Evolutionary conservation across 2,329 filamentous ascomycete species (phyloP), one percentile per base, ranked within the genome.

Genomic region (Pestalotiopsis sp.): DNA sequence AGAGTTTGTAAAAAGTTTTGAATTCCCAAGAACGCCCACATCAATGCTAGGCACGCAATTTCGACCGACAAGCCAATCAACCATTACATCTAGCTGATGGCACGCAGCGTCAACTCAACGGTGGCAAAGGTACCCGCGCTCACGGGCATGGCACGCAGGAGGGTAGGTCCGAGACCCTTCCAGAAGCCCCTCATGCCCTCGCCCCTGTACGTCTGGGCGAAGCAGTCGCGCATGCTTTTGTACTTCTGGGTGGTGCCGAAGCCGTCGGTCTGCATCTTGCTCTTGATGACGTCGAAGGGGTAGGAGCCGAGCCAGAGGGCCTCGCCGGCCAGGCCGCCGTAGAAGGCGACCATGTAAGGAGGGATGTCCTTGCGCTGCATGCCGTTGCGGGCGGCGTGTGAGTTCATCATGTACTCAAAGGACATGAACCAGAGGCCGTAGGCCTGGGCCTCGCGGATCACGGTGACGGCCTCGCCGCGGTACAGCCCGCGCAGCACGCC

Each of bases 261-360:
- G 0, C 93, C 95, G 82, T 99, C 96, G 69, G 92, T 97, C 88
- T 99, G 96, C 95, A 98, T 98, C 89, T 97, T 98, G 83, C 94
- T 97, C 92, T 99, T 99, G 82, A 99, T 83, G 36, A 99, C 95
- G 82, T 99, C 96, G 72, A 99, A 92, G 25, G 96, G 96, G 82
- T 99, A 99, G 78, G 94, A 97, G 45, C 88, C 87, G 67, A 99
- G 84, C 96, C 96, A 99, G 68, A 99, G 87, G 65, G 91, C 93
- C 86, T 99, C 96, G 74, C 96, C 96, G 0, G 96, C 96, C 55
- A 99, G 81, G 59, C 96, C 96, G 72, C 96, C 96, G 79, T 98
- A 99, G 13, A 93, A 83, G 13, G 96, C 96, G 64, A 99, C 90
- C 83, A 97, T 98, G 81, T 91, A 91, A 65, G 88, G 91, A 17